Conservation (phyloP, 2,329 filamentous ascomycete genomes). For the Bipolaris victoriae region DNA sequence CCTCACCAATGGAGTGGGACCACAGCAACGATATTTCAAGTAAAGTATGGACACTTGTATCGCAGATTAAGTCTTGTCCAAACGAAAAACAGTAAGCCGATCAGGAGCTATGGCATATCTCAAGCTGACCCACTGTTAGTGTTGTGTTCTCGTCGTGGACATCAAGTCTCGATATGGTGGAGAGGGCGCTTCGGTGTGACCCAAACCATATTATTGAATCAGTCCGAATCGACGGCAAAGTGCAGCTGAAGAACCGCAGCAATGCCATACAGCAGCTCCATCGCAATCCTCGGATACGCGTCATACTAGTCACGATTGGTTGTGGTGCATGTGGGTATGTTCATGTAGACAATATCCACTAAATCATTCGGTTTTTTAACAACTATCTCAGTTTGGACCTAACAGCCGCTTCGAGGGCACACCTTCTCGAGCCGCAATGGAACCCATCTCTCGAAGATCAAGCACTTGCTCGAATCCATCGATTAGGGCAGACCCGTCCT, state of each 20-base stretch:
- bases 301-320: conserved; percentile 57
- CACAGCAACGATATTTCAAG: not conserved
- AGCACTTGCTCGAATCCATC: conserved; percentile 46
- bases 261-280: not conserved
- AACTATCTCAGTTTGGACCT: conserved; percentile 41
- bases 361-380: not conserved
- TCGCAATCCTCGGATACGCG: conserved; percentile 45
- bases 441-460: conserved; percentile 56
- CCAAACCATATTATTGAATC: not conserved
- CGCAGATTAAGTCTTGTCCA: conserved; percentile 1
- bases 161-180: conserved; percentile 56
- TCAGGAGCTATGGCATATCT: not conserved
- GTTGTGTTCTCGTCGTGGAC: conserved; percentile 62
- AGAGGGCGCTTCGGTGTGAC: conserved; percentile 21
- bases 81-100: not conserved
- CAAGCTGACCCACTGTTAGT: conserved; percentile 35
- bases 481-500: conserved; percentile 26
- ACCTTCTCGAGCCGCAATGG: conserved; percentile 61
- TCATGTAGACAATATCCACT: not conserved
- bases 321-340: conserved; percentile 61
- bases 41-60: not conserved
- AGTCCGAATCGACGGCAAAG: not conserved
- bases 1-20: not conserved
- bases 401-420: conserved; percentile 56
- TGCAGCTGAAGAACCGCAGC: not conserved